These are phyloP conservation scores for Kodamaea lidongshanica DNA, from an alignment of 805 yeast species.

Conservation along the genomic window DNA sequence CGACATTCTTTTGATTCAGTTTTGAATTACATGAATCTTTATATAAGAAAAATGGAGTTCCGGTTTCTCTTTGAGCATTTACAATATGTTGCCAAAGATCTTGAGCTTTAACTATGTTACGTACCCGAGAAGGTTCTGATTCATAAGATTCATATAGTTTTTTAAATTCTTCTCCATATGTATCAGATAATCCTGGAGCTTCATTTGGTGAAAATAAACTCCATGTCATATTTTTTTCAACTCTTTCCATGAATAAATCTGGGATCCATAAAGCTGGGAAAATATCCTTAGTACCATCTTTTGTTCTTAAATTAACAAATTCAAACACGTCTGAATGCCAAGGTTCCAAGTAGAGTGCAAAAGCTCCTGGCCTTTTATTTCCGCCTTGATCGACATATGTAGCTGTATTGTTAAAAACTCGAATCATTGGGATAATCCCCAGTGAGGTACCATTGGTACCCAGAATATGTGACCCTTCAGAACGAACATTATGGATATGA, in stretches of 20 bases:
- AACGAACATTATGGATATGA: slow-evolving; percentile 80
- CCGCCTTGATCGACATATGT: slow-evolving; percentile 98
- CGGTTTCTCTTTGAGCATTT: slow-evolving; percentile 93
- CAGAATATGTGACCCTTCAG: slow-evolving; percentile 80
- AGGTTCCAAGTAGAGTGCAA: slow-evolving; percentile 89
- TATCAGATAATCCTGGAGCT: slow-evolving; percentile 79
- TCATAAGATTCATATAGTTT: slow-evolving; percentile 69
- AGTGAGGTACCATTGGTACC: slow-evolving; percentile 91
- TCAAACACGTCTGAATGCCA: slow-evolving; percentile 95
- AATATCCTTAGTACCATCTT: slow-evolving; percentile 84
- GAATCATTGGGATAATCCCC: slow-evolving; percentile 93
- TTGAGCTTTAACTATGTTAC: slow-evolving; percentile 67
- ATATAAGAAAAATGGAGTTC: slow-evolving; percentile 90
- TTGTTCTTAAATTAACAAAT: slow-evolving; percentile 82
- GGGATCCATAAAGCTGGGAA: slow-evolving; percentile 94
- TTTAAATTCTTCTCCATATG: slow-evolving; percentile 79
- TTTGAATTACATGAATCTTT: slow-evolving; percentile 87
- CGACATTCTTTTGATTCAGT: slow-evolving; percentile 87
- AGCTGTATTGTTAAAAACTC: slow-evolving; percentile 93
- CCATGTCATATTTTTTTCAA: slow-evolving; percentile 76
- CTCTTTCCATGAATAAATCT: slow-evolving; percentile 89
- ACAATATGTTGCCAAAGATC: slow-evolving; percentile 85
- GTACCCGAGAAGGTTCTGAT: slow-evolving; percentile 55
- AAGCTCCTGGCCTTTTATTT: slow-evolving; percentile 96
- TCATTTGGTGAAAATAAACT: slow-evolving; percentile 83